Evolutionary conservation across 257 asterid species (phyloP), one percentile per base, ranked within the genome.

Genomic region (Rehmannia glutinosa): DNA sequence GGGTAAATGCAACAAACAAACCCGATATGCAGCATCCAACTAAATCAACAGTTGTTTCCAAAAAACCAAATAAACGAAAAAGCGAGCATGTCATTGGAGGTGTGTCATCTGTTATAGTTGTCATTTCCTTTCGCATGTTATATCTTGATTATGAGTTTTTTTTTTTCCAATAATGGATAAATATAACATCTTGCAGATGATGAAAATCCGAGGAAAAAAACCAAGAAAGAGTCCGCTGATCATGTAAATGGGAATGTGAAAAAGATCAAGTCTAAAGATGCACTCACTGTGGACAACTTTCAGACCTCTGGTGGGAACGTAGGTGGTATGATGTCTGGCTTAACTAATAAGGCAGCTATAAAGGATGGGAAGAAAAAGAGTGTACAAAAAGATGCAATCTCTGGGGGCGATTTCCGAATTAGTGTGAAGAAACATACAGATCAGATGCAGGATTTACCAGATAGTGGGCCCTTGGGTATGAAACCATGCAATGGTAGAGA

Each of bases 71-170:
- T 41, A 77, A 79, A 72, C 84, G 73, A 64, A 84, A 80, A 68
- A 67, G 79, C 65, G 80, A 87, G 69, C 80, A 65, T 67, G 45
- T 81, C 72, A 10, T 66, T 69, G 80, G 71, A 78, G 97, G 96
- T 86, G 71, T 75, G 84, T 27, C 46, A 54, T 77, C 67, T 68
- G 46, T 56, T 65, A 17, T 33, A 47, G 55, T 35, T 77, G 30
- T 62, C 46, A 36, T 69, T 61, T 73, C 57, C 20, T 73, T 67
- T 47, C 66, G 46, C 57, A 47, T 52, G 68, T 68, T n/a, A 24
- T 47, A 7, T 49, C 63, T 60, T 63, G 68, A 54, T 47, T 63
- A 28, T 59, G 62, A 75, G 35, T 62, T 42, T 72, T 45, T 65
- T 63, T 72, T 61, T 33, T 58, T n/a, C n/a, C n/a, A n/a, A n/a